A percentile compares a stretch with the other conserved stretches of the same genome.
phyloP scores from a whole-genome alignment of 176 grass and related monocot genomes.

The Zizania latifolia region DNA sequence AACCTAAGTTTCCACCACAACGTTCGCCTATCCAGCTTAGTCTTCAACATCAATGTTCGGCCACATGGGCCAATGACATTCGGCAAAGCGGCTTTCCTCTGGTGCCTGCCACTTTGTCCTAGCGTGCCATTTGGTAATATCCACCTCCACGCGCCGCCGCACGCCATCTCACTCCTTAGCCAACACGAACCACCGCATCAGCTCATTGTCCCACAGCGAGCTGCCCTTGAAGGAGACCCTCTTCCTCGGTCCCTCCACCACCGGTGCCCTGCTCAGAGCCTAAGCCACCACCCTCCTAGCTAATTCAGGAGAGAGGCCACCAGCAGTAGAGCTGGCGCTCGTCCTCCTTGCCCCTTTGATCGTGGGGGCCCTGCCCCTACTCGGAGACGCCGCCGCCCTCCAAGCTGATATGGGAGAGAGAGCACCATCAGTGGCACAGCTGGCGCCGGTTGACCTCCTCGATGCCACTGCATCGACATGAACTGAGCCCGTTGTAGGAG shows the following conservation, averaged over 20 bases:
- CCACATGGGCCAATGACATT: slow-evolving; percentile 44
- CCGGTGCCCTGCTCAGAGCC: neutral
- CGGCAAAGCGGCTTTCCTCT: slow-evolving; percentile 48
- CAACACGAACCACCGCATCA: slow-evolving; percentile 44
- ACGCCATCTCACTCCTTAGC: slow-evolving; percentile 43
- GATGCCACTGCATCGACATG: slow-evolving; percentile 30
- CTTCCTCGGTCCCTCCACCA: slow-evolving; percentile 21
- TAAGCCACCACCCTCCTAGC: neutral
- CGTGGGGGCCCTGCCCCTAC: neutral
- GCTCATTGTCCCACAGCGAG: slow-evolving; percentile 20
- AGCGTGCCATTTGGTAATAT: slow-evolving; percentile 10
- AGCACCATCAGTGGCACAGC: neutral
- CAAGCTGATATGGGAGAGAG: neutral
- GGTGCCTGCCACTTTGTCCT: slow-evolving; percentile 22
- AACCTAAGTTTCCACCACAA: no score
- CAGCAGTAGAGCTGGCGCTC: neutral
- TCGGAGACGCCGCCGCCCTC: neutral
- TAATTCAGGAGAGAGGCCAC: neutral
- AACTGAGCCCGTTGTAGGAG: slow-evolving; percentile 35
- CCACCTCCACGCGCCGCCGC: slow-evolving; percentile 33
- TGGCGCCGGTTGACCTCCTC: neutral
- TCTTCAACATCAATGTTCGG: no score
- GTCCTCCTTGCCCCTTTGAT: neutral
- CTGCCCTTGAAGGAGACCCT: slow-evolving; percentile 29
- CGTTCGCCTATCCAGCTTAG: neutral